A percentile compares a stretch with the other conserved stretches of the same genome.
Evolutionary conservation across 2,329 filamentous ascomycete species (phyloP).

Genomic region (Orbilia ellipsospora): DNA sequence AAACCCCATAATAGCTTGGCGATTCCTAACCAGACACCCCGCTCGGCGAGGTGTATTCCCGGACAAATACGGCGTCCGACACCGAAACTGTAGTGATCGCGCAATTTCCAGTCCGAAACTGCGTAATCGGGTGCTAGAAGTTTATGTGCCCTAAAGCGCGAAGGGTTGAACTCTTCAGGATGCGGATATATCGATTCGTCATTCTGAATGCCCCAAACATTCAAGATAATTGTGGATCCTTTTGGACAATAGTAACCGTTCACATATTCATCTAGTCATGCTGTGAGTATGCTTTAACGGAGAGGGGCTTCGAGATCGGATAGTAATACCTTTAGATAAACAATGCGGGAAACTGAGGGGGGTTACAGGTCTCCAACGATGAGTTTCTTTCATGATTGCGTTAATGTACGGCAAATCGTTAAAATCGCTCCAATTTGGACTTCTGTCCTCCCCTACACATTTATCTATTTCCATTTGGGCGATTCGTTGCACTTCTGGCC

Average conservation of each 20-base stretch:
- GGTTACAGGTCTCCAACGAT: conserved; percentile 71
- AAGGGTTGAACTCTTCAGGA: conserved; percentile 71
- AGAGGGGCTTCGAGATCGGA: no score
- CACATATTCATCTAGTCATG: conserved; percentile 66
- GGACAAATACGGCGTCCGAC: conserved; percentile 70
- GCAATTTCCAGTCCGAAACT: conserved; percentile 55
- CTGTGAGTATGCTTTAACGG: not conserved
- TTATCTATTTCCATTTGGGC: conserved; percentile 70
- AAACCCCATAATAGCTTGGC: conserved; percentile 67
- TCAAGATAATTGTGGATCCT: conserved; percentile 67
- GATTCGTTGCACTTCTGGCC: conserved; percentile 68
- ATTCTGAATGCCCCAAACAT: conserved; percentile 70
- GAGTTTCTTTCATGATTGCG: conserved; percentile 70
- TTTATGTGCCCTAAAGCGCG: conserved; percentile 71
- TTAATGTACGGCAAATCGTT: conserved; percentile 67
- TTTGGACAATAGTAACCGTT: conserved; percentile 68
- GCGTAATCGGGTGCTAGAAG: conserved; percentile 69
- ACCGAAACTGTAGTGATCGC: conserved; percentile 70
- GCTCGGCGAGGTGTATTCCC: conserved; percentile 69
- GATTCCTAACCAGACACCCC: conserved; percentile 66
- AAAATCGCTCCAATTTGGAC: conserved; percentile 68
- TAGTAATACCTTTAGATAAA: conserved; percentile 10
- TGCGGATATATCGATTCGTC: conserved; percentile 72
- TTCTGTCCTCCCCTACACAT: conserved; percentile 67
- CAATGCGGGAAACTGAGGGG: conserved; percentile 60